Conservation (phyloP, 495 filamentous ascomycete genomes). For the Penicillium pulvis region DNA sequence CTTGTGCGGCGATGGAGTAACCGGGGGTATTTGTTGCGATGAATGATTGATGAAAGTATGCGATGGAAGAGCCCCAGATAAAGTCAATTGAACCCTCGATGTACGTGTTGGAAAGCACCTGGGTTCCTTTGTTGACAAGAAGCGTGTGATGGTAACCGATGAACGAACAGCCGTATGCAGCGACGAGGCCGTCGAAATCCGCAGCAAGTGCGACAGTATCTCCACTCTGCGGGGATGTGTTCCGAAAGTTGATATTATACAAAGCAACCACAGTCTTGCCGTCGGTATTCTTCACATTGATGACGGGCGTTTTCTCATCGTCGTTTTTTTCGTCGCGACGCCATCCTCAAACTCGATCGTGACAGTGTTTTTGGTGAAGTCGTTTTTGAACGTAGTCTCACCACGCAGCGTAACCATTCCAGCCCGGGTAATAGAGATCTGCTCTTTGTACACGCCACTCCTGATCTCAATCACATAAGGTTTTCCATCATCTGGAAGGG, state of each 20-base stretch:
- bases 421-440: constrained; percentile 3
- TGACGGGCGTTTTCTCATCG: constrained; percentile 4
- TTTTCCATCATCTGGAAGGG: constrained; percentile 2
- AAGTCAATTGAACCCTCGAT: constrained; percentile 10
- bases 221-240: neutral
- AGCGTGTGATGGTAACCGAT: constrained; percentile 10
- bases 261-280: constrained; percentile 3
- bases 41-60: constrained; percentile 6
- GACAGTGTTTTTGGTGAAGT: constrained; percentile 11
- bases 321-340: neutral
- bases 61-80: constrained; percentile 2
- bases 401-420: constrained; percentile 7
- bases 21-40: constrained; percentile 7
- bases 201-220: constrained; percentile 1
- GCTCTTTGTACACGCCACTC: constrained; percentile 9
- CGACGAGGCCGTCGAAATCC: neutral
- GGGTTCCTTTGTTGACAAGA: constrained; percentile 3
- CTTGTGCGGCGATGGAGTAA: constrained; percentile 3
- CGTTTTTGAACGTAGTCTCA: constrained; percentile 4
- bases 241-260: constrained; percentile 10
- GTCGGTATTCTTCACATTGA: neutral
- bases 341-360: constrained; percentile 4
- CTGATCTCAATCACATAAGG: constrained; percentile 3
- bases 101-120: constrained; percentile 4
- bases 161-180: constrained; percentile 9